Base-by-base conservation (phyloP, 306 rosid species). In the Dalbergia cochinchinensis region DNA sequence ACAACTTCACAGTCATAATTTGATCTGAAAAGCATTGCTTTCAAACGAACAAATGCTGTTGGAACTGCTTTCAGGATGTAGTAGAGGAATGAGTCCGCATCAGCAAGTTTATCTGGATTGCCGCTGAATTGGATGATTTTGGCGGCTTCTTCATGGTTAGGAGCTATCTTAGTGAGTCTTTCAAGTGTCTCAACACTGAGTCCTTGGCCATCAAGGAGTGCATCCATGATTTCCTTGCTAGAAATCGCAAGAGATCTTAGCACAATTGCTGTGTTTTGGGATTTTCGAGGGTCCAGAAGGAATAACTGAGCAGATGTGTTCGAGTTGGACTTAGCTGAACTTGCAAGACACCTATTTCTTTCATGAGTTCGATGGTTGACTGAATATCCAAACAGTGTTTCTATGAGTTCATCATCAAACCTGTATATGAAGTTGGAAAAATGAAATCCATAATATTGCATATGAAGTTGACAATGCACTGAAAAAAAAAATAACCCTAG, bases 331-430 rank as follows among this genome's bases (percentile, higher is more conserved):
- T 78, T 85, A 26, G 74, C 70, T 73, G 82, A 57, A 65, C 70
- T 77, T 20, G 90, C 76, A 45, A 80, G 62, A 55, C 65, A 61
- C 16, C 35, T 70, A 16, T 73, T 80, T 80, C 86, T 85, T 80
- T 84, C 89, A 10, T 78, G 73, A 3, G 73, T 77, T 80, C 78
- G 84, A 37, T 61, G 53, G 77, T 70, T 85, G 39, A 69, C 61
- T n/a, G 89, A 81, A 64, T 91, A 92, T 51, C 99, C 98, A 72
- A 95, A 93, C 18, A 95, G 87, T 69, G 88, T 87, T 75, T 87
- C 94, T 83, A 95, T 95, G 59, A 93, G 89, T 66, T 89, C 91
- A 61, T 91, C 94, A 76, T 93, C 96, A 68, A 95, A 83, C 82
- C 99, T 95, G 81, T 42, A 69, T n/a, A 59, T 1, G 13, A 53